These are phyloP conservation scores for Sporothrix inflata DNA, from an alignment of 2,329 filamentous ascomycete genomes.

Conservation along the genomic window DNA sequence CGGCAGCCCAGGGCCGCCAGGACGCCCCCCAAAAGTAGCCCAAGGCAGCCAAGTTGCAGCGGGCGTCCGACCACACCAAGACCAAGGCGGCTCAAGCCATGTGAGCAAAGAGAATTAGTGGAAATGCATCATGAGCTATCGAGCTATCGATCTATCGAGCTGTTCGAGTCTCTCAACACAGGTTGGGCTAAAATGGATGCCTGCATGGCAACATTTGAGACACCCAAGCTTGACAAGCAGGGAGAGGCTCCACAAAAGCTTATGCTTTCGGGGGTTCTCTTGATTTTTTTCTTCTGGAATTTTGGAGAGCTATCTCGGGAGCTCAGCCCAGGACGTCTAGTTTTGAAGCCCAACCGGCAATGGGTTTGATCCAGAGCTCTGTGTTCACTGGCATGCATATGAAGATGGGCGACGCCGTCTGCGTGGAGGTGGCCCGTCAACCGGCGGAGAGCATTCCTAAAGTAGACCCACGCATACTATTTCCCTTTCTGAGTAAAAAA, in stretches of 20 bases:
- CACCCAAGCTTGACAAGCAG: constrained; percentile 4
- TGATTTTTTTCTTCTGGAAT: neutral
- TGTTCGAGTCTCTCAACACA: neutral
- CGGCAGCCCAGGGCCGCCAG: neutral
- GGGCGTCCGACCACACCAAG: neutral
- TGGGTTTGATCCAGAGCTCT: neutral
- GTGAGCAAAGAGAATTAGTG: neutral
- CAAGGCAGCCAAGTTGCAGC: neutral
- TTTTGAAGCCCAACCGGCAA: too few species aligned
- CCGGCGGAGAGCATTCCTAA: neutral
- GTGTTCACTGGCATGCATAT: neutral
- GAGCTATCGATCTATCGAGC: neutral
- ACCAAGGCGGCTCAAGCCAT: neutral
- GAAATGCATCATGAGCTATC: neutral
- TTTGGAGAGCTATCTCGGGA: neutral
- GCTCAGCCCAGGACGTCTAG: neutral
- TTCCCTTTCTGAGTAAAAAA: neutral
- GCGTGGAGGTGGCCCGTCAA: constrained; percentile 4
- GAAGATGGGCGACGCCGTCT: neutral
- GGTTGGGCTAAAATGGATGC: neutral
- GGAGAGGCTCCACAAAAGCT: constrained; percentile 11
- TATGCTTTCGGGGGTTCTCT: neutral
- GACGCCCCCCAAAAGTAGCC: neutral
- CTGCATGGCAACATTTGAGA: constrained; percentile 5
- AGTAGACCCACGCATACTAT: neutral